Percentiles rank a stretch among this genome's conserved stretches.
Conservation (phyloP, 2,329 filamentous ascomycete genomes). For the Keithomyces neogunnii region DNA sequence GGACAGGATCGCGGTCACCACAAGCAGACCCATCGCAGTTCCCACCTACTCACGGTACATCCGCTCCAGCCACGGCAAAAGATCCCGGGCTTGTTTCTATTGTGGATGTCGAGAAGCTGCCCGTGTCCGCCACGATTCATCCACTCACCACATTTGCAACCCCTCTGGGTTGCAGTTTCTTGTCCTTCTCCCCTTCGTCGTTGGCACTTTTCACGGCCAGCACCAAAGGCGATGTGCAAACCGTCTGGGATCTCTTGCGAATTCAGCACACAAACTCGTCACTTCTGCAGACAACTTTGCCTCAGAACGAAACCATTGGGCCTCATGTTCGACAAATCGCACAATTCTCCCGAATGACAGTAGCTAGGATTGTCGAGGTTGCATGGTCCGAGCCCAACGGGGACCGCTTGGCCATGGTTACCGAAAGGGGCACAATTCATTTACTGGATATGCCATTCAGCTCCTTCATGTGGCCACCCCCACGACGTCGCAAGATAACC, state of each 20-base stretch:
- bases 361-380: conserved; percentile 83
- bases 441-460: conserved; percentile 77
- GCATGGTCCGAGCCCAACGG: conserved; percentile 77
- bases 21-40: conserved; percentile 48
- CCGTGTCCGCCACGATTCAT: conserved; percentile 42
- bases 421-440: conserved; percentile 91
- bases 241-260: conserved; percentile 70
- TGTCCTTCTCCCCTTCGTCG: conserved; percentile 70
- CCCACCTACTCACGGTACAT: conserved; percentile 57
- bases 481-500: conserved; percentile 40
- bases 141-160: conserved; percentile 64
- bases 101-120: conserved; percentile 58
- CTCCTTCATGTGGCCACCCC: conserved; percentile 82
- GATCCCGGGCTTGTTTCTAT: conserved; percentile 71
- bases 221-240: conserved; percentile 75
- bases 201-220: conserved; percentile 70
- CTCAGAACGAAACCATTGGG: conserved; percentile 36
- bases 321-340: conserved; percentile 73
- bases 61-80: conserved; percentile 47
- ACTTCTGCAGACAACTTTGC: conserved; percentile 41
- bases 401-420: conserved; percentile 80
- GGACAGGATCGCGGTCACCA: conserved; percentile 35
- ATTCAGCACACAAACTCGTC: conserved; percentile 56
- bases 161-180: conserved; percentile 68
- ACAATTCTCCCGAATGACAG: conserved; percentile 83